Conservation (phyloP, 495 filamentous ascomycete genomes). For the Neurospora africana region DNA sequence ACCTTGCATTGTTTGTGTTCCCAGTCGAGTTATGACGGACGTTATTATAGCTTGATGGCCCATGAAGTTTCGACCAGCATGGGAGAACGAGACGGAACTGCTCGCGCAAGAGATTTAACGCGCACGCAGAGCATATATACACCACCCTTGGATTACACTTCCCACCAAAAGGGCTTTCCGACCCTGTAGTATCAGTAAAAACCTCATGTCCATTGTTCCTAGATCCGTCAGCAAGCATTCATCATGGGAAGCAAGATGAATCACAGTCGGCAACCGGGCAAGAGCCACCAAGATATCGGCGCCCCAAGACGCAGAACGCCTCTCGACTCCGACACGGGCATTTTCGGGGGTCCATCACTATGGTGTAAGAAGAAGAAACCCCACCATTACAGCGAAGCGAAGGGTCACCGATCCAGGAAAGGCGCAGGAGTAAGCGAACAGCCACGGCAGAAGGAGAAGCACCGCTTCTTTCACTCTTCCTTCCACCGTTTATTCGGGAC, state of each 20-base stretch:
- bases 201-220: neutral
- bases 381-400: neutral
- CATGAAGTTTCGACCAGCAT: neutral
- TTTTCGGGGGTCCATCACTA: neutral
- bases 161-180: neutral
- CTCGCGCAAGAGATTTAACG: neutral
- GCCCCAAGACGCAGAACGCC: neutral
- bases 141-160: neutral
- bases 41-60: neutral
- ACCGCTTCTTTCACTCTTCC: neutral
- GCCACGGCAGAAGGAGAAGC: neutral
- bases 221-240: neutral
- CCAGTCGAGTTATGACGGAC: neutral
- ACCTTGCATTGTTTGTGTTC: neutral
- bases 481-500: neutral
- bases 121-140: neutral
- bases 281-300: neutral
- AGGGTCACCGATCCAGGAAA: neutral
- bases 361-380: neutral
- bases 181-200: neutral
- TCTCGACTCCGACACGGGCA: neutral
- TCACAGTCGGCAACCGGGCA: neutral
- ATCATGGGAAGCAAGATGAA: neutral
- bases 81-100: neutral
- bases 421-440: neutral